These are phyloP conservation scores for Sporisorium reilianum DNA, from an alignment of 1,284 basidiomycete species.

Conservation along the genomic window DNA sequence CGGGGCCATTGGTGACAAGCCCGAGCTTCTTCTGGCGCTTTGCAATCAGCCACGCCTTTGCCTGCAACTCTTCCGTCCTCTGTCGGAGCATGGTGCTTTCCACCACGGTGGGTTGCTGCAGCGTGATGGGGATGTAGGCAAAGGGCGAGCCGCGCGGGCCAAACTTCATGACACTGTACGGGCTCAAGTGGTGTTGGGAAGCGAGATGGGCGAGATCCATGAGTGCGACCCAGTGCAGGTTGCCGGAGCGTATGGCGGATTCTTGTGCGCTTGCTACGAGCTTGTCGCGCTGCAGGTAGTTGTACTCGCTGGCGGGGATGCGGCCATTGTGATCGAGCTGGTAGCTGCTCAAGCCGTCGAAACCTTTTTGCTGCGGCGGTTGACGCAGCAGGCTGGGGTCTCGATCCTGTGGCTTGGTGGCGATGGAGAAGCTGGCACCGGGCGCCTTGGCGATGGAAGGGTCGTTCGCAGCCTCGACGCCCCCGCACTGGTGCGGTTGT, in stretches of 20 bases:
- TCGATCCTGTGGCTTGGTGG: conserved; percentile 48
- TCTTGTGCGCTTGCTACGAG: conserved; percentile 53
- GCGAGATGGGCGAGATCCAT: conserved; percentile 61
- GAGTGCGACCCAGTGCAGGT: conserved; percentile 60
- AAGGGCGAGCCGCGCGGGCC: conserved; percentile 61
- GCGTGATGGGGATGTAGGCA: conserved; percentile 63
- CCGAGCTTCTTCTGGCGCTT: conserved; percentile 22
- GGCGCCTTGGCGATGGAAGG: conserved; percentile 37
- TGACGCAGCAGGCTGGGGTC: conserved; percentile 43
- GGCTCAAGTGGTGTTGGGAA: conserved; percentile 66
- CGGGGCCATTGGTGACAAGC: background rate
- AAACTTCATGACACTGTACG: conserved; percentile 63
- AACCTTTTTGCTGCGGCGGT: conserved; percentile 25
- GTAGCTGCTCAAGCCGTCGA: conserved; percentile 35
- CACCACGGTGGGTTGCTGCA: conserved; percentile 60
- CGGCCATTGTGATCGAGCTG: conserved; percentile 50
- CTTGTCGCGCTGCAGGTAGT: conserved; percentile 50
- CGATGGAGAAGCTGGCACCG: conserved; percentile 45
- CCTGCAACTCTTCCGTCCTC: conserved; percentile 44
- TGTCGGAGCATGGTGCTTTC: conserved; percentile 52
- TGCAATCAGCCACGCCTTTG: conserved; percentile 43
- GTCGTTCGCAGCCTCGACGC: conserved; percentile 40
- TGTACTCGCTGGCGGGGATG: conserved; percentile 42
- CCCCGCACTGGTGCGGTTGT: background rate
- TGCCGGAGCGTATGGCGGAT: conserved; percentile 42